phyloP scores from a whole-genome alignment of 176 grass and related monocot genomes.

The Oropetium thomaeum region DNA sequence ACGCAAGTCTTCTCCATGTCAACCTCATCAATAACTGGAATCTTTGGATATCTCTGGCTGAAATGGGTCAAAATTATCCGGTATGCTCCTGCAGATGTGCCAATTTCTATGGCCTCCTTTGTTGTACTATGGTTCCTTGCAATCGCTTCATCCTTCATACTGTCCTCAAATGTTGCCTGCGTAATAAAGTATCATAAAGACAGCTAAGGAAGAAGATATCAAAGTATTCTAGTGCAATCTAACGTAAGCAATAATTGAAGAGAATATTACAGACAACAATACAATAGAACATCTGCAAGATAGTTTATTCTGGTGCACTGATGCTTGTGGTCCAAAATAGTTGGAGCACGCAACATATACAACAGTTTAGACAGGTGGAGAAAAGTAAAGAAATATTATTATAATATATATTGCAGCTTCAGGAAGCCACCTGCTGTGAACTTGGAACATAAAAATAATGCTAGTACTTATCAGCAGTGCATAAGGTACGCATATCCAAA shows the following conservation, averaged over 20 bases:
- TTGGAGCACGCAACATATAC: background rate
- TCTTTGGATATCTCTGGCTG: constrained; percentile 95
- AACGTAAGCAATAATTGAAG: background rate
- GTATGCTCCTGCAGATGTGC: constrained; percentile 70
- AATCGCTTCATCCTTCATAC: constrained; percentile 82
- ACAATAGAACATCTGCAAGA: constrained; percentile 21
- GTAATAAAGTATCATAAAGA: constrained; percentile 9
- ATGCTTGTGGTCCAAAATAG: constrained; percentile 12
- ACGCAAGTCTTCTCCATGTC: constrained; percentile 80
- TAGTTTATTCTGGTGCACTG: background rate
- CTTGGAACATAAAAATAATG: background rate
- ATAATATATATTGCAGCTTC: background rate
- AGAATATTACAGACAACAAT: constrained; percentile 8
- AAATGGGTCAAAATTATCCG: constrained; percentile 89
- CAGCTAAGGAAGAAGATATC: background rate
- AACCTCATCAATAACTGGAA: constrained; percentile 74
- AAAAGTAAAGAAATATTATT: background rate
- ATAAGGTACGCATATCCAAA: background rate
- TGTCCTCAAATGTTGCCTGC: constrained; percentile 96
- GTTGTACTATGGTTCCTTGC: constrained; percentile 91
- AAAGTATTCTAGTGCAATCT: background rate
- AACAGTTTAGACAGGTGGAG: background rate
- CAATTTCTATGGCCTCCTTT: constrained; percentile 80
- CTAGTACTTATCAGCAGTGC: background rate
- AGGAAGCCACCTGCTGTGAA: background rate